Conservation (phyloP, 352 stramenopile genomes). For the Stramenopiles sp. region DNA sequence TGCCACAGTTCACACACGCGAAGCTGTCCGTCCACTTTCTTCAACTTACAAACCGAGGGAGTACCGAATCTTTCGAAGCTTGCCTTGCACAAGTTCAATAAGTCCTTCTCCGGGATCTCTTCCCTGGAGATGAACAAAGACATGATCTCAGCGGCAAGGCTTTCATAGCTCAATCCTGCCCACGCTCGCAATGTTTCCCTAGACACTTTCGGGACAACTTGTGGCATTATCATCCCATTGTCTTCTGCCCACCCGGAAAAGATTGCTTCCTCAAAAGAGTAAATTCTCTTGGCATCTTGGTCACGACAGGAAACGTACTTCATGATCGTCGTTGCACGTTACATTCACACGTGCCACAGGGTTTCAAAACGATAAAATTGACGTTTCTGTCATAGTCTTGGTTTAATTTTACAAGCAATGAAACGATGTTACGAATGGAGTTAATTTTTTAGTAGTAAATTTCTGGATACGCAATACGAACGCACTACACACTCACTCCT, state of each 20-base stretch:
- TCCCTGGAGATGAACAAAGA: constrained; percentile 15
- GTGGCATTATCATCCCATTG: constrained; percentile 18
- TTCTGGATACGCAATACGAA: too few relatives aligned
- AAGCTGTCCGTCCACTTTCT: neutral
- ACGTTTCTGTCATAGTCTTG: too few relatives aligned
- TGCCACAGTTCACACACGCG: constrained; percentile 18
- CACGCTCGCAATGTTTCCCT: neutral
- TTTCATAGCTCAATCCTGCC: constrained; percentile 14
- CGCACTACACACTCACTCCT: too few relatives aligned
- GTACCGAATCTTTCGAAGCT: neutral
- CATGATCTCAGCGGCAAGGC: constrained; percentile 15
- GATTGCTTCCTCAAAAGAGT: constrained; percentile 18
- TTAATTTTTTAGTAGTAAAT: too few relatives aligned
- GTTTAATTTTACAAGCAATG: too few relatives aligned
- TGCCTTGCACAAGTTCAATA: constrained; percentile 16
- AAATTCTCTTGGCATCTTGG: too few relatives aligned
- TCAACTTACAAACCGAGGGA: neutral
- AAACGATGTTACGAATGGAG: too few relatives aligned
- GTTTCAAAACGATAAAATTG: too few relatives aligned
- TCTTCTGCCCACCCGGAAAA: constrained; percentile 16
- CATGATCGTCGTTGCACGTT: too few relatives aligned
- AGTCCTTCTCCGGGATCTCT: constrained; percentile 16
- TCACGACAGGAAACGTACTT: too few relatives aligned
- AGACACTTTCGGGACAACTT: constrained; percentile 15
- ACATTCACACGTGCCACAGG: too few relatives aligned